Evolutionary conservation across 2,329 filamentous ascomycete species (phyloP).

Genomic region (Colletotrichum lindemuthianum): DNA sequence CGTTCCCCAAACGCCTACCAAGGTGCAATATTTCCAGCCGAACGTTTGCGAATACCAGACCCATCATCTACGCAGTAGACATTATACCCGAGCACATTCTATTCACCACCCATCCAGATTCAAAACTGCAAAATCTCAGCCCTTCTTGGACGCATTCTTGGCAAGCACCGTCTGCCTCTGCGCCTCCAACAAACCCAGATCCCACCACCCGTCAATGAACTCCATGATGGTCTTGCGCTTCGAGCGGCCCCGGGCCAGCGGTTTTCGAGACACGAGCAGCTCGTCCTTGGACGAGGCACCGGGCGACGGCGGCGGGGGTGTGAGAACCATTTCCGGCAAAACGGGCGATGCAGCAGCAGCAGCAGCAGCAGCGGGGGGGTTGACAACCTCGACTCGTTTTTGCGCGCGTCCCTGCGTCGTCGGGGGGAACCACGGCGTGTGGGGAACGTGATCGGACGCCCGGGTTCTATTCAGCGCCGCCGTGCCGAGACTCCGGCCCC

Average conservation of each 20-base stretch:
- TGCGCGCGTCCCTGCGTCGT: constrained; percentile 42
- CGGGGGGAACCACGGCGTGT: constrained; percentile 45
- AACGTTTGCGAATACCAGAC: not conserved
- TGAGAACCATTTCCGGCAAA: constrained; percentile 24
- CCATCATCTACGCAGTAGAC: constrained; percentile 36
- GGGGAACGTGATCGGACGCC: constrained; percentile 34
- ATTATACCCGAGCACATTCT: constrained; percentile 24
- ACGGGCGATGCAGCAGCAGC: constrained; percentile 19
- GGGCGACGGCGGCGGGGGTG: constrained; percentile 31
- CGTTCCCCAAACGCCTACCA: constrained; percentile 2
- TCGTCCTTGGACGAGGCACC: constrained; percentile 24
- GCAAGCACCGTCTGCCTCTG: constrained; percentile 51
- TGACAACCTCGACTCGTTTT: constrained; percentile 27
- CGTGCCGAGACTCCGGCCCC: constrained; percentile 45
- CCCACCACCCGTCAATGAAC: constrained; percentile 65
- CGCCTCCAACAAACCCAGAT: constrained; percentile 60
- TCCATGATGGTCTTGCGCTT: constrained; percentile 59
- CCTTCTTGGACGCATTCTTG: constrained; percentile 13
- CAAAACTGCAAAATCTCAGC: constrained; percentile 1
- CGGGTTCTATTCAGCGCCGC: constrained; percentile 43
- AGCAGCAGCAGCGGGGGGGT: constrained; percentile 35
- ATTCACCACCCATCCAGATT: constrained; percentile 4
- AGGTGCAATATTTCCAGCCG: not conserved
- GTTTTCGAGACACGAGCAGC: constrained; percentile 5
- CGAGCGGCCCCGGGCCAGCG: constrained; percentile 40